Evolutionary conservation across 257 asterid genomes (phyloP).

Genomic region (Gardenia jasminoides): DNA sequence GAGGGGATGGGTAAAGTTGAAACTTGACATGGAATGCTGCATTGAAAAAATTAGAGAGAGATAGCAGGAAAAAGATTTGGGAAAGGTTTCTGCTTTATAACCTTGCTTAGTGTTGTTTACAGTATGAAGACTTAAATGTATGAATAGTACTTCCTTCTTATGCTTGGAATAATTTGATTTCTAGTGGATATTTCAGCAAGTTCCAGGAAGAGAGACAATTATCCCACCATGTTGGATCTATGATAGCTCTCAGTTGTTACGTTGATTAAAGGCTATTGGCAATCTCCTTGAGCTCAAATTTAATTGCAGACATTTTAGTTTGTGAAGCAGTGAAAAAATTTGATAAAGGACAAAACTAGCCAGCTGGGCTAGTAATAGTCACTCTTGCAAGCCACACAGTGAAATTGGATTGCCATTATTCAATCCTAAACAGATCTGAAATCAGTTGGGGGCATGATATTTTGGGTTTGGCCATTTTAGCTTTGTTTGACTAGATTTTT

Average conservation of each 20-base stretch:
- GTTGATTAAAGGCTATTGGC: background rate
- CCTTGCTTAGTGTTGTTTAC: background rate
- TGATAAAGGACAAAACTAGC: background rate
- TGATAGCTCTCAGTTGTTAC: background rate
- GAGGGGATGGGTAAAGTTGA: background rate
- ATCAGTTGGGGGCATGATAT: background rate
- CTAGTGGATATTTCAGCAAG: background rate
- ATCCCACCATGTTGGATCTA: background rate
- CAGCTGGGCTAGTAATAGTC: background rate
- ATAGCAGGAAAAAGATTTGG: background rate
- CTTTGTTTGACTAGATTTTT: background rate
- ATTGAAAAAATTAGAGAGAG: background rate
- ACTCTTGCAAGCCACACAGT: background rate
- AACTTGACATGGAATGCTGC: background rate
- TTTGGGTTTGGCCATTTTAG: background rate
- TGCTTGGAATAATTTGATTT: background rate
- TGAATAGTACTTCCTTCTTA: background rate
- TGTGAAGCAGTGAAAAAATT: background rate
- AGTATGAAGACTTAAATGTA: too few species aligned
- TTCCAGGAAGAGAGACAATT: background rate
- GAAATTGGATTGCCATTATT: background rate
- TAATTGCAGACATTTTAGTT: background rate
- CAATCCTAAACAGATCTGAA: background rate
- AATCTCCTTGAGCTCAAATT: background rate
- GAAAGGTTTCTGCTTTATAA: background rate